Evolutionary conservation across 2,329 filamentous ascomycete genomes (phyloP), one percentile per base, ranked within the genome.

Genomic region (Penicillium sp.): DNA sequence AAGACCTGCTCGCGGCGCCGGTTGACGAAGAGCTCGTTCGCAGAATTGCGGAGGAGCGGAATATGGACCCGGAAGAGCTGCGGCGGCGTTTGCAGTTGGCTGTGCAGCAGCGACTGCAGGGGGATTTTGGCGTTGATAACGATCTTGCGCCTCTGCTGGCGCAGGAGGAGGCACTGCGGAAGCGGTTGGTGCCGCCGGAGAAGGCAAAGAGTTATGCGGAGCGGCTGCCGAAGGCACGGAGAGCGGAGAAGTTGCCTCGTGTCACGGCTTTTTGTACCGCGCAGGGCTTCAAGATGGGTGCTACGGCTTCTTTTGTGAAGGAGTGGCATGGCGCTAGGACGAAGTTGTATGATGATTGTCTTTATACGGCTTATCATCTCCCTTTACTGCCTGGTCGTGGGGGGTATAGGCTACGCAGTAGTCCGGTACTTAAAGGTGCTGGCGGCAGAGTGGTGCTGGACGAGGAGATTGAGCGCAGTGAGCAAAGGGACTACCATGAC

Each of bases 231-330:
- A 99, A 99, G 74, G 83, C 88, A 21, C 85, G 93, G 68, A 81
- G 94, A 56, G 88, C 90, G 12, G 90, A 96, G 65, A 94, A 94
- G 74, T 78, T 99, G 59, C 87, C 93, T 30, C 83, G 94, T 59
- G 84, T 97, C 55, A 99, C 94, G 57, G 94, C 94, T 11, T 99
- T 97, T 73, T 97, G 93, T 72, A 97, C 91, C 0, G 93, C 94
- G 0, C 90, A 97, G 72, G 90, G 89, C 7, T 97, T 92, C 76
- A 96, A 93, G 75, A 85, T 96, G 76, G 88, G 89, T 65, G 83
- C 87, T 24, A 91, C 91, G n/a, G 91, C 92, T 14, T 85, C 90
- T 33, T 99, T 99, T 69, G 79, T 97, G 60, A 88, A 89, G 64
- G 89, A 90, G 62, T 88, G 87, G 66, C 94, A 99, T 74, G 87